Base-by-base conservation (phyloP, 1,284 basidiomycete genomes). In the Naganishia sp. region DNA sequence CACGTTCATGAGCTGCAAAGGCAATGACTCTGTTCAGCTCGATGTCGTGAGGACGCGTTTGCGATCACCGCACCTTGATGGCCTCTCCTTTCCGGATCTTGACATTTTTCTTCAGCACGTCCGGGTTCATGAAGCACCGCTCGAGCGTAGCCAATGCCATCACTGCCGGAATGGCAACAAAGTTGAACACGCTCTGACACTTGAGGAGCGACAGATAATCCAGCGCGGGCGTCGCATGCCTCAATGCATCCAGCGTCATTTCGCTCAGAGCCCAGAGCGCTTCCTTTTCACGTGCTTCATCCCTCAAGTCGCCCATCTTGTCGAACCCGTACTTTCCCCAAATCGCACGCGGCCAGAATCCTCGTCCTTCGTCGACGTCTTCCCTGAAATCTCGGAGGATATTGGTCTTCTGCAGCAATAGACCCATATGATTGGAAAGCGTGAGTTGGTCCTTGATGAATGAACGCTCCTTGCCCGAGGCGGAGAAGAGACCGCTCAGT, bases 81-180 rank as follows among this genome's bases (percentile, higher is more conserved):
- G 94, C 93, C 72, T 90, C 86, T 1, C 92, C 92, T 77, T 94
- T 95, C 66, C 95, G 86, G 73, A 99, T 99, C 82, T 99, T 98
- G 78, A 98, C 88, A 75, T 97, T 96, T 74, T 85, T 81, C 73
- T 90, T 85, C 79, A 97, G 87, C 82, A 99, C 90, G n/a, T 84
- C 82, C 1, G 87, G 86, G 81, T 99, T 99, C 90, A 91, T 92
- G 81, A 94, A 96, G 80, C 94, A 95, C 63, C 90, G 78, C 56
- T 90, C 86, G 31, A 99, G 83, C 7, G 94, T 99, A 6, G 96
- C 94, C 72, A 99, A 90, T 0, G 95, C 94, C 95, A 99, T 98
- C 25, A 88, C 86, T 42, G 90, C 92, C 11, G 95, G 95, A 68
- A 98, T 92, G 3, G 95, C 93, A 73, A 92, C 94, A 81, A 99